Evolutionary conservation across 1,139 yeast genomes (phyloP), one percentile per base, ranked within the genome.

Genomic region (Pneumocystis sp.): DNA sequence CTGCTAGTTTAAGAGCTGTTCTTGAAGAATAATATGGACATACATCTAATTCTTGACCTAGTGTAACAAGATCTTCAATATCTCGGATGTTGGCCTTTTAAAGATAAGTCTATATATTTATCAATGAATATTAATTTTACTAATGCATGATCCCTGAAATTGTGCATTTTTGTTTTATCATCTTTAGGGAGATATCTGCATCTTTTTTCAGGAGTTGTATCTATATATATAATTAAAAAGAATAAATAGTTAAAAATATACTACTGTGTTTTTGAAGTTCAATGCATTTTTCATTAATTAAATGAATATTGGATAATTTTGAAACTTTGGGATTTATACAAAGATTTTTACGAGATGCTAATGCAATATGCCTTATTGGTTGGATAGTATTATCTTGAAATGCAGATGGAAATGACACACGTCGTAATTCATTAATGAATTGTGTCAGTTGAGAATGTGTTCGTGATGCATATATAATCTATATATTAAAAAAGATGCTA

Each of bases 371-470:
- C 44, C 71, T 68, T 19, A 71, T 21, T 69, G 64, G 1, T 73
- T 66, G 25, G 70, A 67, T 56, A 63, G 78, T 80, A 0, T 73
- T 70, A 0, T 77, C 65, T 83, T 77, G 0, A 90, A 82, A 0
- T 17, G 25, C 42, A 19, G 95, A 81, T 0, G 87, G 86, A 68
- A 89, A 86, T 0, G 75, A 68, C 0, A 96, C 84, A 45, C 87
- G 73, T 57, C 79, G 75, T 63, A 91, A 75, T 70, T 93, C 97
- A 31, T 83, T 82, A 0, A 91, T 83, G 73, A 91, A 88, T 72
- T 91, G 98, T 63, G 80, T 80, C 65, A 91, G 76, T 73, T 91
- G 98, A 0, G 97, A 89, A 72, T 91, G 97, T 0, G 98, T 91
- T 74, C 98, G 78, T 0, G 97, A 89, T 0, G 96, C 81, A 72